Conservation (phyloP, 2,329 filamentous ascomycete species). For the Alternaria sp. region DNA sequence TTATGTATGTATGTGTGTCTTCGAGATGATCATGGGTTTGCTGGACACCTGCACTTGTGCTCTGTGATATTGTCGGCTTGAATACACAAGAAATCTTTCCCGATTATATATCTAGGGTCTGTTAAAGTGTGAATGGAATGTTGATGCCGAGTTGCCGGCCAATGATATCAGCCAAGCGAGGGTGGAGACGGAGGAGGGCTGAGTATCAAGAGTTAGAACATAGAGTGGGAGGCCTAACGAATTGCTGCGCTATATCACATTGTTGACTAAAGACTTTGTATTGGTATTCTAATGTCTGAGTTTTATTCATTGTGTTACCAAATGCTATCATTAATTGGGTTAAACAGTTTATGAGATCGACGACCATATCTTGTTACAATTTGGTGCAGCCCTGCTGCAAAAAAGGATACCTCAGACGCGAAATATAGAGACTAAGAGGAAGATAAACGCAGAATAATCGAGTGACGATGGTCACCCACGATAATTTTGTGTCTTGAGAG, state of each 20-base stretch:
- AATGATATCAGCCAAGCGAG: conserved; percentile 25
- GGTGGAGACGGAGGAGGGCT: conserved; percentile 1
- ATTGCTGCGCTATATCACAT: neutral
- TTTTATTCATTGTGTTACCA: neutral
- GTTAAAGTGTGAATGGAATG: neutral
- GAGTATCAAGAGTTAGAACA: neutral
- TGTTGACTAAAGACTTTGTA: neutral
- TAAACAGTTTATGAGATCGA: neutral
- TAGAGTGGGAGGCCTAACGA: neutral
- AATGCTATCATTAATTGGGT: conserved; percentile 1
- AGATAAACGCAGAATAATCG: neutral
- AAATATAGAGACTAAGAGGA: neutral
- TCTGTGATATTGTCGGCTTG: neutral
- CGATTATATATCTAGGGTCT: neutral
- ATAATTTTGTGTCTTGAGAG: neutral
- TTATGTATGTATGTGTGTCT: neutral
- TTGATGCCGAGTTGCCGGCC: conserved; percentile 18
- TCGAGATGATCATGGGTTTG: neutral
- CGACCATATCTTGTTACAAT: neutral
- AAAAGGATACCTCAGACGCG: neutral
- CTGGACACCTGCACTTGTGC: neutral
- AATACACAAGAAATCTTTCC: neutral
- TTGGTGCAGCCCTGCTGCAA: neutral
- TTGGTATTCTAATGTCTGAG: neutral
- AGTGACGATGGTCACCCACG: neutral